These are phyloP conservation scores for Emergomyces orientalis DNA, from an alignment of 2,329 filamentous ascomycete genomes.

Conservation along the genomic window DNA sequence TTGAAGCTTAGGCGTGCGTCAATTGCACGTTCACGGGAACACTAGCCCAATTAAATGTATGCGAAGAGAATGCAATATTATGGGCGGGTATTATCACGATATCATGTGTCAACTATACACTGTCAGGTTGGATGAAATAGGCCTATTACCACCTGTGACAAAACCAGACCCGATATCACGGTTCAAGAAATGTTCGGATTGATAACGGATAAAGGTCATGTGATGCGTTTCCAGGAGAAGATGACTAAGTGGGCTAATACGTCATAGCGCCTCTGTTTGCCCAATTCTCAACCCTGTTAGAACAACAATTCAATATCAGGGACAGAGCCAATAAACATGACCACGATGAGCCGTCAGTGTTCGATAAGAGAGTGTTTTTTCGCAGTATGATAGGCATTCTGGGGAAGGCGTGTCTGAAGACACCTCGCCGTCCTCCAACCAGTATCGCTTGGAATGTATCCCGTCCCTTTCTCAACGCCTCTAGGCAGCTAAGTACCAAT, in stretches of 20 bases:
- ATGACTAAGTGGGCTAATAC: background rate
- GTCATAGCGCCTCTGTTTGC: background rate
- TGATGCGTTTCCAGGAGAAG: background rate
- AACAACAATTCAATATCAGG: background rate
- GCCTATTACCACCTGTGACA: background rate
- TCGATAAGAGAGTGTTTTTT: background rate
- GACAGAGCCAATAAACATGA: background rate
- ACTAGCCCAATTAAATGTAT: background rate
- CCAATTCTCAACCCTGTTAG: background rate
- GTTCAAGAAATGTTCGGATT: background rate
- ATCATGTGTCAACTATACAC: background rate
- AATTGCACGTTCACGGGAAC: background rate
- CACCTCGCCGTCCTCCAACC: background rate
- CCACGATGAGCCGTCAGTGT: background rate
- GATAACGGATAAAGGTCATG: background rate
- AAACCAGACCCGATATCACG: background rate
- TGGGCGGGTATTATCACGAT: background rate
- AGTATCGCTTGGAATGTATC: background rate
- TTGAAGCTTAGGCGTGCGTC: background rate
- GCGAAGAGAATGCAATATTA: background rate
- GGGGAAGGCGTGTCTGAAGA: conserved; percentile 7
- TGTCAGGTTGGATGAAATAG: background rate
- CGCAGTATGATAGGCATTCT: conserved; percentile 10
- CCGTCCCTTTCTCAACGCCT: background rate
- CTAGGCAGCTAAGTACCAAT: background rate